These are phyloP conservation scores for Dactylella cylindrospora DNA, from an alignment of 2,329 filamentous ascomycete genomes.

Conservation along the genomic window DNA sequence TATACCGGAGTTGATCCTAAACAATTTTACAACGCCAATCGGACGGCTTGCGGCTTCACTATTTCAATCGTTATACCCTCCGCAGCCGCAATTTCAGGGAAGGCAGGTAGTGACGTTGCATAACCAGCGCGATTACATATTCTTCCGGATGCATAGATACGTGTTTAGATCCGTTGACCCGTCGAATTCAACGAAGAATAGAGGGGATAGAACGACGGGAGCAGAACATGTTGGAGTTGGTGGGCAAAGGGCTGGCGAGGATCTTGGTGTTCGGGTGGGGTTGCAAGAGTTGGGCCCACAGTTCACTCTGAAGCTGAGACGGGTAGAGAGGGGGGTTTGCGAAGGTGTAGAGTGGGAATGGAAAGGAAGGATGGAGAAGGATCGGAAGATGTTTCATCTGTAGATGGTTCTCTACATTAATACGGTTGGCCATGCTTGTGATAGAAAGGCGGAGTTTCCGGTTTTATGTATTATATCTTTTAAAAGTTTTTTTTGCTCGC, in stretches of 20 bases:
- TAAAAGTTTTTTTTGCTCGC: no score
- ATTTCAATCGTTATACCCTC: constrained; percentile 77
- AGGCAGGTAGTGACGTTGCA: constrained; percentile 89
- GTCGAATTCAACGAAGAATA: constrained; percentile 29
- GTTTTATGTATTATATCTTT: no score
- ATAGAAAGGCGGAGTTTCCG: no score
- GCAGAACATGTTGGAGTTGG: constrained; percentile 50
- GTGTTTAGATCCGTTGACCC: constrained; percentile 71
- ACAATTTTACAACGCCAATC: constrained; percentile 91
- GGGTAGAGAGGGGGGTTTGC: constrained; percentile 85
- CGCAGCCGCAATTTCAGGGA: constrained; percentile 77
- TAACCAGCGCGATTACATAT: constrained; percentile 96
- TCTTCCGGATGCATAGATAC: constrained; percentile 85
- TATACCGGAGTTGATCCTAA: constrained; percentile 84
- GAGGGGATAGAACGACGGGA: constrained; percentile 64
- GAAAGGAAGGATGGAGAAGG: constrained; percentile 94
- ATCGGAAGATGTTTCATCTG: constrained; percentile 88
- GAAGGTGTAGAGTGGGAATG: constrained; percentile 90
- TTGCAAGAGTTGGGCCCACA: constrained; percentile 86
- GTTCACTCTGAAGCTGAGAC: constrained; percentile 81
- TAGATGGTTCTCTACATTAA: no score
- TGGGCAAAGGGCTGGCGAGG: constrained; percentile 77
- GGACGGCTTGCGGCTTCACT: constrained; percentile 84
- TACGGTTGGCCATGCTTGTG: no score
- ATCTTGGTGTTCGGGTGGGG: constrained; percentile 70